phyloP scores from a whole-genome alignment of 2,329 filamentous ascomycete genomes.

The Nemania abortiva region DNA sequence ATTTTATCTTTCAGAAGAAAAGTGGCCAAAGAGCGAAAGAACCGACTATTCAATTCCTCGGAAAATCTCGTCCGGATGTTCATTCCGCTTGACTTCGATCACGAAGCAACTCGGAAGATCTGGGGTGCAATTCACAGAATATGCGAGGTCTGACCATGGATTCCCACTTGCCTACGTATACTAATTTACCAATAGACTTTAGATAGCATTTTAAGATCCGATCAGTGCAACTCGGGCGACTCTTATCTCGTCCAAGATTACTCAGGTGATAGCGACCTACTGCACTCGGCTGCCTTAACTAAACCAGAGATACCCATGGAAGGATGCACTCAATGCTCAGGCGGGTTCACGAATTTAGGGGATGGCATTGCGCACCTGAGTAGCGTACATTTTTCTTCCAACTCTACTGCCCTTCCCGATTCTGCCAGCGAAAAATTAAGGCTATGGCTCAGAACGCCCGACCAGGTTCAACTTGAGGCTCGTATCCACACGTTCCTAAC shows the following conservation, averaged over 20 bases:
- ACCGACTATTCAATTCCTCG: constrained; percentile 5
- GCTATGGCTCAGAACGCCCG: constrained; percentile 17
- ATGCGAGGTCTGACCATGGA: constrained; percentile 10
- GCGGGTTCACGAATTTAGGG: neutral
- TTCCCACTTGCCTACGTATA: neutral
- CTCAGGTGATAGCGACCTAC: constrained; percentile 5
- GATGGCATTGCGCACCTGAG: constrained; percentile 23
- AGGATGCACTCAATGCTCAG: constrained; percentile 16
- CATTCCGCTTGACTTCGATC: constrained; percentile 31
- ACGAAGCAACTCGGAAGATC: constrained; percentile 15
- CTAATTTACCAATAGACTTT: constrained; percentile 6
- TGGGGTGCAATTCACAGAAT: constrained; percentile 21
- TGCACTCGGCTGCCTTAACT: neutral
- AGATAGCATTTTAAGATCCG: constrained; percentile 8
- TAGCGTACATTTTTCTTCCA: constrained; percentile 8
- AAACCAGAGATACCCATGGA: neutral
- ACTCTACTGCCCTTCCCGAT: neutral
- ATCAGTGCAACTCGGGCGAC: neutral
- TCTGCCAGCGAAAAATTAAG: neutral
- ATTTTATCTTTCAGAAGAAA: constrained; percentile 10
- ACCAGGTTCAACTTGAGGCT: constrained; percentile 21
- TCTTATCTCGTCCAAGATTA: constrained; percentile 22
- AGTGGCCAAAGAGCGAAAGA: neutral
- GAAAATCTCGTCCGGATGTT: constrained; percentile 18
- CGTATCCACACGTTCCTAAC: constrained; percentile 22